Percentiles rank a stretch among this genome's conserved stretches.
Conservation (phyloP, 345 rosid genomes). For the Heritiera littoralis region DNA sequence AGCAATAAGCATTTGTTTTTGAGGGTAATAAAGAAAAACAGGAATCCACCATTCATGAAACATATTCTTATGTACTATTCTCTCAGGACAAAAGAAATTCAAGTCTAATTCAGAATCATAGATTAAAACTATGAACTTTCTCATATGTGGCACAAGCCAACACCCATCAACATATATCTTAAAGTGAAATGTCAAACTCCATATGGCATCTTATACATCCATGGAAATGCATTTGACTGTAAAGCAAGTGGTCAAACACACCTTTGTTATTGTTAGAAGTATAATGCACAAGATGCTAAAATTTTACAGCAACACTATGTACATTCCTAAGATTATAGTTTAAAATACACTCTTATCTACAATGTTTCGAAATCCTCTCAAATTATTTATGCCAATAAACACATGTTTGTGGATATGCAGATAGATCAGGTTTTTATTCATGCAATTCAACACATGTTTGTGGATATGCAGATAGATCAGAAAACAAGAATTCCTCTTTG, state of each 20-base stretch:
- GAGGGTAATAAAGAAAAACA: background rate
- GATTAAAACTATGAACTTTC: background rate
- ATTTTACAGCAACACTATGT: background rate
- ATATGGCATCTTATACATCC: background rate
- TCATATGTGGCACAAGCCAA: background rate
- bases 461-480: background rate
- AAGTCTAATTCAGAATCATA: background rate
- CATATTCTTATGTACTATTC: background rate
- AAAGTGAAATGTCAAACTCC: background rate
- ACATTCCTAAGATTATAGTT: background rate
- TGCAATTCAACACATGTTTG: background rate
- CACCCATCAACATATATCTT: background rate
- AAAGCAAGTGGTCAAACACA: background rate
- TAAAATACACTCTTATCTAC: background rate
- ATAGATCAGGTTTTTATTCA: background rate
- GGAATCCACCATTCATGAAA: background rate
- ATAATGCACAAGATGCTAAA: background rate
- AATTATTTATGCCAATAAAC: background rate
- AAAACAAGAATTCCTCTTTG: background rate
- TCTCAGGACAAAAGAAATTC: background rate
- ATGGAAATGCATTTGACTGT: background rate
- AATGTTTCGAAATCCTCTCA: background rate
- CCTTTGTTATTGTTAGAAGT: background rate
- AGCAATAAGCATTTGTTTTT: conserved; percentile 9
- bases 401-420: background rate